These are phyloP conservation scores for Aureococcus anophagefferens DNA, from an alignment of 108 stramenopile genomes.

Conservation along the genomic window DNA sequence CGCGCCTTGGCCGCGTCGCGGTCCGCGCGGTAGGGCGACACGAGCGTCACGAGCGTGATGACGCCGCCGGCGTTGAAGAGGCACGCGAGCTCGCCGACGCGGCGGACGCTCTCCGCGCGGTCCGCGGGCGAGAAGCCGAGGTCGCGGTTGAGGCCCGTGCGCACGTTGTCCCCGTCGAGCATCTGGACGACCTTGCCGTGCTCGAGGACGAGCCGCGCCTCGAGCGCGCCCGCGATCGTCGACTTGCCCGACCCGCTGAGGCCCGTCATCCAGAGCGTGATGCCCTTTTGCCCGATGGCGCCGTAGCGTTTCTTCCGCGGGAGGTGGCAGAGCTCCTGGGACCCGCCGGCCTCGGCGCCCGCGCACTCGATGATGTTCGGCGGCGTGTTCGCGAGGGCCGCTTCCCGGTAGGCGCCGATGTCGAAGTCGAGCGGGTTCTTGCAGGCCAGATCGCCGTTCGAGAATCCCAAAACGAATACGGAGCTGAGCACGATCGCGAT, in stretches of 20 bases:
- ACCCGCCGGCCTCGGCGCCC: slow-evolving; percentile 68
- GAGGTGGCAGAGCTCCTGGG: slow-evolving; percentile 84
- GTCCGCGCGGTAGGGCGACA: slow-evolving; percentile 83
- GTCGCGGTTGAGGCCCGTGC: slow-evolving; percentile 88
- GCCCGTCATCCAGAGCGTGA: slow-evolving; percentile 98
- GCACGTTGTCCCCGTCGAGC: slow-evolving; percentile 90
- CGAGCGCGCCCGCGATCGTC: slow-evolving; percentile 90
- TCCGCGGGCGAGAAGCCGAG: slow-evolving; percentile 82
- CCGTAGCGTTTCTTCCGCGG: slow-evolving; percentile 70
- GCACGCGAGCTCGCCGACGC: slow-evolving; percentile 89
- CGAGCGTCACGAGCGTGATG: slow-evolving; percentile 88
- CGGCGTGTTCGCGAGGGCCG: slow-evolving; percentile 63
- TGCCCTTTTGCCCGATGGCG: slow-evolving; percentile 85
- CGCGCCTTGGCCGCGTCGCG: slow-evolving; percentile 80
- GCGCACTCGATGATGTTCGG: slow-evolving; percentile 96
- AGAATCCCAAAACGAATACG: no score
- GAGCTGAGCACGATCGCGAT: no score
- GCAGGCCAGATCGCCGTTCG: no score
- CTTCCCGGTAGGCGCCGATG: slow-evolving; percentile 61
- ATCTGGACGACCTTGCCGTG: slow-evolving; percentile 93
- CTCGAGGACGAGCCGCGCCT: slow-evolving; percentile 78
- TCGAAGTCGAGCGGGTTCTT: no score
- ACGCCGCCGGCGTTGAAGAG: slow-evolving; percentile 87
- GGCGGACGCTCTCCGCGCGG: slow-evolving; percentile 85
- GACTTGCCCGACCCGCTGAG: slow-evolving; percentile 87